A percentile compares a stretch with the other conserved stretches of the same genome.
Evolutionary conservation across 2,329 filamentous ascomycete genomes (phyloP).

Genomic region (Myriosclerotinia duriaeana): DNA sequence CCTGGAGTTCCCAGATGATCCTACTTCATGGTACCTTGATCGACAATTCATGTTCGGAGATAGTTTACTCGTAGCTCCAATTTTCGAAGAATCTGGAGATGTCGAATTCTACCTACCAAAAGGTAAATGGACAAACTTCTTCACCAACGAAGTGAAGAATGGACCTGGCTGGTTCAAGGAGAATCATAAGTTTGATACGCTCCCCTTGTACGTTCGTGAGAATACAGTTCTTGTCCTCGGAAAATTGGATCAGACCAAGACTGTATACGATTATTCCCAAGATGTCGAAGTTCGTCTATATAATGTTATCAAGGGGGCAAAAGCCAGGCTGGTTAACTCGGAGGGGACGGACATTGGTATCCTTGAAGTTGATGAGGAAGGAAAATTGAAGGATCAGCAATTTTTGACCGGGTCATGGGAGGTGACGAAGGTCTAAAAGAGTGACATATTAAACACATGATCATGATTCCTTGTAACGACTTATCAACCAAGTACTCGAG

Average conservation of each 20-base stretch:
- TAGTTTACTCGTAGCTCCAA: constrained; percentile 56
- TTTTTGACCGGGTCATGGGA: constrained; percentile 44
- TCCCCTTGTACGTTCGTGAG: constrained; percentile 49
- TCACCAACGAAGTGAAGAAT: constrained; percentile 44
- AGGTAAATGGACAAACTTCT: constrained; percentile 53
- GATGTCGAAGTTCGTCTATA: constrained; percentile 50
- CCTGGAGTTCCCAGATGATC: constrained; percentile 60
- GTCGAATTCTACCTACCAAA: constrained; percentile 57
- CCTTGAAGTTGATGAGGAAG: constrained; percentile 45
- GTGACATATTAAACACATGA: background rate
- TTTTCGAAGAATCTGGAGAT: constrained; percentile 56
- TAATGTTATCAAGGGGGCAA: constrained; percentile 45
- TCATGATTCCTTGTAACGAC: background rate
- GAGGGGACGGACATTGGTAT: constrained; percentile 46
- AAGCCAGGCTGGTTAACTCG: constrained; percentile 46
- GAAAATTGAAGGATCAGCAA: constrained; percentile 44
- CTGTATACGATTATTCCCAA: constrained; percentile 38
- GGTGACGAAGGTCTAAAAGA: constrained; percentile 18
- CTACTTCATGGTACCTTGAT: constrained; percentile 57
- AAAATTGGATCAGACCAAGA: constrained; percentile 35
- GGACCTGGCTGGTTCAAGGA: constrained; percentile 49
- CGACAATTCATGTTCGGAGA: constrained; percentile 62
- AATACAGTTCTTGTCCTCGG: constrained; percentile 40
- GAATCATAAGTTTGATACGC: constrained; percentile 48
- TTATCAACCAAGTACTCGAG: too few relatives aligned